Conservation (phyloP, 192 early-diverging fungal genomes). For the Pecoramyces ruminantium region DNA sequence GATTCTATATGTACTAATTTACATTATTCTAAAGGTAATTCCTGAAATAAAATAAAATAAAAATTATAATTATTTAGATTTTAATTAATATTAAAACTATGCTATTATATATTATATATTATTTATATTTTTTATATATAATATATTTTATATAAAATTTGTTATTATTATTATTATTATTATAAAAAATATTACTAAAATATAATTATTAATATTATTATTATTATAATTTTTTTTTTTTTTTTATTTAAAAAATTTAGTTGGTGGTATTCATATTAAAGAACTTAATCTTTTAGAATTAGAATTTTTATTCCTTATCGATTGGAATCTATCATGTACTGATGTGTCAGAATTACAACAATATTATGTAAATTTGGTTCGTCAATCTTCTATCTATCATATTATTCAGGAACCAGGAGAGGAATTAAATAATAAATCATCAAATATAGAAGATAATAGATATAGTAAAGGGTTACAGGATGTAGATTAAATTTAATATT, state of each 20-base stretch:
- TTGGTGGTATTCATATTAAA: constrained; percentile 81
- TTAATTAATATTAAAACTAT: no score
- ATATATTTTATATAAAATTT: no score
- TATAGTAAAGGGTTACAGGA: no score
- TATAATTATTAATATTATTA: background rate
- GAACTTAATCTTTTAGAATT: constrained; percentile 87
- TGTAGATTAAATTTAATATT: no score
- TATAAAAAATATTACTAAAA: no score
- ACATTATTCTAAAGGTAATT: constrained; percentile 62
- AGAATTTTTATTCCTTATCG: constrained; percentile 73
- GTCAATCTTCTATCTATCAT: constrained; percentile 27
- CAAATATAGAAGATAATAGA: no score
- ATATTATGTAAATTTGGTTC: constrained; percentile 82
- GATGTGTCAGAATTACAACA: constrained; percentile 52
- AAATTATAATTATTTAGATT: no score
- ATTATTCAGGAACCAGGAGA: background rate
- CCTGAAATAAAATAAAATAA: no score
- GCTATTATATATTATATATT: no score
- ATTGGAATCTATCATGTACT: constrained; percentile 71
- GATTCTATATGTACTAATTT: constrained; percentile 92
- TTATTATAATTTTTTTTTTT: background rate
- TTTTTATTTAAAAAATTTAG: constrained; percentile 11
- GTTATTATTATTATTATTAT: no score
- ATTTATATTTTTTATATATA: no score
- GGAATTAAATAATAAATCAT: background rate